phyloP scores from a whole-genome alignment of 306 rosid genomes.

The Canavalia ensiformis region DNA sequence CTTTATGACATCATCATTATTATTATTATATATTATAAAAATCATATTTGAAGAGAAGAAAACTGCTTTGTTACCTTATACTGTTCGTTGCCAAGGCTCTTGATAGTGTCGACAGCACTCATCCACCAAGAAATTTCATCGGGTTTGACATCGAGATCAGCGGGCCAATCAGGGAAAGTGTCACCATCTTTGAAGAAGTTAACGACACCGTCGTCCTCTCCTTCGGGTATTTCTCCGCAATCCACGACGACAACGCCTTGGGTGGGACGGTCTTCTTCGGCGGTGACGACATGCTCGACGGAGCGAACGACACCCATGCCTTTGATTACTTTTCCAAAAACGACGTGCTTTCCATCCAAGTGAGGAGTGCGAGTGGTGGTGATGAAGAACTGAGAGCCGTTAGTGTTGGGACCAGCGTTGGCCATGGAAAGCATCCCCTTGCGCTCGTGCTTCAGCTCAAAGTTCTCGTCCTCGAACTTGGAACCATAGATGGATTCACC shows the following conservation, averaged over 20 bases:
- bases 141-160: slow-evolving; percentile 66
- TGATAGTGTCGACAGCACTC: slow-evolving; percentile 66
- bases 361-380: slow-evolving; percentile 68
- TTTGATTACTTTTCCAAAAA: slow-evolving; percentile 73
- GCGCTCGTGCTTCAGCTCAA: slow-evolving; percentile 81
- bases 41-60: no score
- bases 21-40: no score
- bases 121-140: slow-evolving; percentile 81
- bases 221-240: slow-evolving; percentile 74
- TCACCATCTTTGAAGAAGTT: slow-evolving; percentile 84
- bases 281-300: slow-evolving; percentile 55
- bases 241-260: slow-evolving; percentile 62
- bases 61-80: slow-evolving; percentile 59
- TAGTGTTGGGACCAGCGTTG: slow-evolving; percentile 68
- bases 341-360: slow-evolving; percentile 84
- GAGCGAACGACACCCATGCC: slow-evolving; percentile 86
- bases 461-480: slow-evolving; percentile 75
- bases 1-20: not conserved
- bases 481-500: slow-evolving; percentile 81
- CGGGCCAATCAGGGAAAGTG: slow-evolving; percentile 76
- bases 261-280: slow-evolving; percentile 58
- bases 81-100: slow-evolving; percentile 72
- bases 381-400: slow-evolving; percentile 77
- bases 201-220: slow-evolving; percentile 66
- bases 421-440: slow-evolving; percentile 84